Evolutionary conservation across 306 rosid genomes (phyloP).

Genomic region (Gynostemma pentaphyllum): DNA sequence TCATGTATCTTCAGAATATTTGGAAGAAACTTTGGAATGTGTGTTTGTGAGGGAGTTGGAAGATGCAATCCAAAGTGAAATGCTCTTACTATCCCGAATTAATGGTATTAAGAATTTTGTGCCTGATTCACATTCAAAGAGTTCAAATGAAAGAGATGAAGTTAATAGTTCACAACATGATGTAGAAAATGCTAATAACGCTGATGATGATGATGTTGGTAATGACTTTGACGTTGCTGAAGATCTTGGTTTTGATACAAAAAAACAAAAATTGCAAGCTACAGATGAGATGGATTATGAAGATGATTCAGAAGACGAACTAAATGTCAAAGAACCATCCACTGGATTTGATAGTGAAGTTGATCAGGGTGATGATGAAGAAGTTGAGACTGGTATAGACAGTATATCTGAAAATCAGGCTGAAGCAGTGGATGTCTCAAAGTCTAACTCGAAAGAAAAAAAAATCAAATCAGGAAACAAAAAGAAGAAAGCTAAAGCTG

Average conservation of each 20-base stretch:
- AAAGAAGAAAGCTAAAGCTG: slow-evolving; percentile 17
- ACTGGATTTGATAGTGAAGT: slow-evolving; percentile 30
- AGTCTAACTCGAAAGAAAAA: slow-evolving; percentile 16
- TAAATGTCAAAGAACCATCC: slow-evolving; percentile 26
- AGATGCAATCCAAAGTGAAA: slow-evolving; percentile 54
- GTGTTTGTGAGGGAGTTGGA: slow-evolving; percentile 63
- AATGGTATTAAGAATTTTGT: slow-evolving; percentile 47
- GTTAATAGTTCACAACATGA: slow-evolving; percentile 23
- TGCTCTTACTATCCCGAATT: slow-evolving; percentile 50
- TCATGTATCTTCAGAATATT: slow-evolving; percentile 36
- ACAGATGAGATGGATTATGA: slow-evolving; percentile 86
- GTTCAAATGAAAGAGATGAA: slow-evolving; percentile 31
- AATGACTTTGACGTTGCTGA: slow-evolving; percentile 47
- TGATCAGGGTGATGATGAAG: slow-evolving; percentile 33
- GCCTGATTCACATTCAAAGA: slow-evolving; percentile 17
- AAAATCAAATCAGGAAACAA: slow-evolving; percentile 13
- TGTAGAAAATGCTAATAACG: slow-evolving; percentile 27
- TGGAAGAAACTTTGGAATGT: slow-evolving; percentile 49
- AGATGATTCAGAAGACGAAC: slow-evolving; percentile 53
- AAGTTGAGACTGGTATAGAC: slow-evolving; percentile 11
- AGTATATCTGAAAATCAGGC: neutral
- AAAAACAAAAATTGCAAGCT: slow-evolving; percentile 55
- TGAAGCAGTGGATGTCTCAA: slow-evolving; percentile 7
- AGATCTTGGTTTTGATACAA: slow-evolving; percentile 67
- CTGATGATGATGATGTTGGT: slow-evolving; percentile 25